Base-by-base conservation (phyloP, 805 yeast species). In the Priceomyces haplophilus region DNA sequence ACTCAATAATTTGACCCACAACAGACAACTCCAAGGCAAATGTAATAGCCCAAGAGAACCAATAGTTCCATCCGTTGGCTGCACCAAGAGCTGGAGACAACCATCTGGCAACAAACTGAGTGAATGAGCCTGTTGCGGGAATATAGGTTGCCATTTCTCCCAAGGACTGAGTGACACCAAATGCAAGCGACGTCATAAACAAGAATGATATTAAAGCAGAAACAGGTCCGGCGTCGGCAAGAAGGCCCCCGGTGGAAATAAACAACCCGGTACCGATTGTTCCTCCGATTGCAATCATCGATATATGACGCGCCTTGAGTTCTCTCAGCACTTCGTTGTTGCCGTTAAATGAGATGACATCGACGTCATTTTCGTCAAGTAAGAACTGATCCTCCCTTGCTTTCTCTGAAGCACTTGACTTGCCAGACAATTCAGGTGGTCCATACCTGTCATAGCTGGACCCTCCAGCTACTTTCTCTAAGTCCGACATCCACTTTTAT, bases 61-160 rank as follows among this genome's bases (percentile, higher is more conserved):
- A 83, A 59, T 84, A 85, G 66, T 78, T 67, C 74, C 84, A 83
- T 41, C 86, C 85, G 45, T 78, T 79, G 23, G 88, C 81, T 33
- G 81, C 84, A 43, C 90, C 91, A 31, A 82, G 59, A 6, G 89
- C 78, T n/a, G 83, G 84, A 4, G 84, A 79, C 23, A 82, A 60
- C 68, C 83, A 84, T 52, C 85, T 69, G 10, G 83, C 70, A n/a
- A 82, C 73, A 57, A 83, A 84, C 36, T 81, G 85, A 23, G 85
- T 77, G 62, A 83, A 82, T 0, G 88, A 81, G 42, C 82, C 82
- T 4, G 83, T 67, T 33, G 82, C 77, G 7, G 90, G 90, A 13
- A 84, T 80, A 50, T 75, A 81, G 7, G 89, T 83, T 39, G 89
- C 88, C 90, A 85, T 82, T 61, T 85, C 91, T 54, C 89, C 90